phyloP scores from a whole-genome alignment of 176 grass and related monocot genomes.

The Dendrocalamus sinicus region DNA sequence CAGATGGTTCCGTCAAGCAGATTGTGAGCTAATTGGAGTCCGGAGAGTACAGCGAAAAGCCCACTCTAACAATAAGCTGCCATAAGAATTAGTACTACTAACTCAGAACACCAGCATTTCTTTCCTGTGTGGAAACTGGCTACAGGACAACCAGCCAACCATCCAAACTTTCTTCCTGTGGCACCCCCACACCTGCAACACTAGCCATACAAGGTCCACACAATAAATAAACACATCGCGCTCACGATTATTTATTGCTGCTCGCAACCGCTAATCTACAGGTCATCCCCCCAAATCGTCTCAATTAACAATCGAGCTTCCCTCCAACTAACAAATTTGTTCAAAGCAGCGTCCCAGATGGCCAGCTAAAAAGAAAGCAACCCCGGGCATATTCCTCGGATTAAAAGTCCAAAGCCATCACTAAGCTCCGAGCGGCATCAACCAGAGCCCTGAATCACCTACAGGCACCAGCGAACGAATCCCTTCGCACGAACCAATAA shows the following conservation, averaged over 20 bases:
- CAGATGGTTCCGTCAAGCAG: background rate
- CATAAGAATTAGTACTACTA: background rate
- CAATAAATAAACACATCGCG: constrained; percentile 55
- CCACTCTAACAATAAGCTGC: background rate
- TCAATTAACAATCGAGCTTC: constrained; percentile 19
- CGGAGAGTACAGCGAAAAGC: background rate
- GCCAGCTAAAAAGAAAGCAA: constrained; percentile 36
- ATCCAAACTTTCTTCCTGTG: constrained; percentile 26
- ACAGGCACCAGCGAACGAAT: constrained; percentile 12
- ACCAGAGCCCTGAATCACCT: background rate
- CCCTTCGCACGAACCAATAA: background rate
- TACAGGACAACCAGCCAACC: constrained; percentile 23
- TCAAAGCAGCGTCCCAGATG: constrained; percentile 3
- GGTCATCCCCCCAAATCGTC: constrained; percentile 37
- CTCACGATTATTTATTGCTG: constrained; percentile 44
- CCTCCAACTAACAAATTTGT: constrained; percentile 16
- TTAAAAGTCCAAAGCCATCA: background rate
- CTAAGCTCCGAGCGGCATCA: background rate
- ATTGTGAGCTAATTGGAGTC: background rate
- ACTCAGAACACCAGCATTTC: background rate
- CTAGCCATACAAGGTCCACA: constrained; percentile 35
- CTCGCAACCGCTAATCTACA: constrained; percentile 46
- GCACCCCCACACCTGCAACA: constrained; percentile 20
- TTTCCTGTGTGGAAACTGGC: constrained; percentile 23
- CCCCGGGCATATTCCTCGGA: constrained; percentile 33